phyloP scores from a whole-genome alignment of 305 asterid species.

The Fraxinus platypoda region DNA sequence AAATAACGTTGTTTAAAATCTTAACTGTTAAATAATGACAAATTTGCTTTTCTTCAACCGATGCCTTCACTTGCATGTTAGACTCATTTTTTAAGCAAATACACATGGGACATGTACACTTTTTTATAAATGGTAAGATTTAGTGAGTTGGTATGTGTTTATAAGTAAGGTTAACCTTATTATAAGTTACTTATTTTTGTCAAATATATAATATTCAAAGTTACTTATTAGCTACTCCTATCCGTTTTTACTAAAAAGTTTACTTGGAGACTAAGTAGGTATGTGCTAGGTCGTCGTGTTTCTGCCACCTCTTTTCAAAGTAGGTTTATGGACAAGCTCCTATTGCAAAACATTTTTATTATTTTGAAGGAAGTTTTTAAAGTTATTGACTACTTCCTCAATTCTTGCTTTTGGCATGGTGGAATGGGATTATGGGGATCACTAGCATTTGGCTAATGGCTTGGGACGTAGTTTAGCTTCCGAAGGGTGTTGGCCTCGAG shows the following conservation, averaged over 20 bases:
- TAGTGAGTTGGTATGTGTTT: neutral
- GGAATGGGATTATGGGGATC: neutral
- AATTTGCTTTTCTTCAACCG: neutral
- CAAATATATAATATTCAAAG: no score
- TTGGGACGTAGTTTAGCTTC: neutral
- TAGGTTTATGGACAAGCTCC: neutral
- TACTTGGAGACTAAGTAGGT: no score
- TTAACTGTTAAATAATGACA: neutral
- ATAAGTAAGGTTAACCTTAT: neutral
- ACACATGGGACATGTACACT: no score
- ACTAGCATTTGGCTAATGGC: neutral
- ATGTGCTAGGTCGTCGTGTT: no score
- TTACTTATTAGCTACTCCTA: no score
- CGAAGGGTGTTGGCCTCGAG: neutral
- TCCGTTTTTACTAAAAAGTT: no score
- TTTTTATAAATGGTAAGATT: neutral
- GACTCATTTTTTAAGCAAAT: neutral
- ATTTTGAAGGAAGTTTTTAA: neutral
- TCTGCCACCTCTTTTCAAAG: neutral
- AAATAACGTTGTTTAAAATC: neutral
- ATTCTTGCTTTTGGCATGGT: neutral
- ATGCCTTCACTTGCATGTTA: neutral
- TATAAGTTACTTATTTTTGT: no score
- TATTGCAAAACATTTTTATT: neutral
- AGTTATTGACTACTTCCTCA: neutral